These are phyloP conservation scores for Conticribra weissflogii DNA, from an alignment of 108 stramenopile species.

Conservation along the genomic window DNA sequence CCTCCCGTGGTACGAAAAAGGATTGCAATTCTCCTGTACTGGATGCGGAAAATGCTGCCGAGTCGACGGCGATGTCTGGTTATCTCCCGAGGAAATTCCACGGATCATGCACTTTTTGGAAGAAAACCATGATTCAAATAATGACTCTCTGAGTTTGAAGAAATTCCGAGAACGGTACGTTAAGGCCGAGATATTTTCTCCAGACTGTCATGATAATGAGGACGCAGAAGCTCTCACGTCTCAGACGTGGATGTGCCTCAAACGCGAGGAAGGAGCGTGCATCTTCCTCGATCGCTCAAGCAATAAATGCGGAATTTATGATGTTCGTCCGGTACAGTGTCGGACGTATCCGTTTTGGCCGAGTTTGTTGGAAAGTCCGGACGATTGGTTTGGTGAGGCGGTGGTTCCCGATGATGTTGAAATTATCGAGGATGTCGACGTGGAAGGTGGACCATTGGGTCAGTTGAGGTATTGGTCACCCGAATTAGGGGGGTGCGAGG, in stretches of 20 bases:
- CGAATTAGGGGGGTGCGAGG: constrained; percentile 66
- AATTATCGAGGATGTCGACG: constrained; percentile 19
- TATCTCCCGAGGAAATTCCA: constrained; percentile 55
- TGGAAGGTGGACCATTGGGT: neutral
- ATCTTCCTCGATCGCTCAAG: constrained; percentile 42
- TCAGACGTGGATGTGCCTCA: constrained; percentile 49
- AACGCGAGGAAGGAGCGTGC: constrained; percentile 37
- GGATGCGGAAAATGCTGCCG: constrained; percentile 71
- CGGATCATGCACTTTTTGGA: constrained; percentile 29
- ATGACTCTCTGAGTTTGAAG: neutral
- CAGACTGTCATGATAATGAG: constrained; percentile 4
- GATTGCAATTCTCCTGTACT: constrained; percentile 53
- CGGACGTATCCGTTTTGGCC: constrained; percentile 74
- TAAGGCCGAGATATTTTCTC: constrained; percentile 21
- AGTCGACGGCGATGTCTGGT: constrained; percentile 65
- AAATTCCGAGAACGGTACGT: constrained; percentile 25
- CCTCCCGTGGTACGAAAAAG: constrained; percentile 43
- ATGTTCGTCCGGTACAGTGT: constrained; percentile 59
- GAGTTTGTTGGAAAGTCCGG: constrained; percentile 38
- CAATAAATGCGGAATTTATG: constrained; percentile 59
- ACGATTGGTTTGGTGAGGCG: constrained; percentile 55
- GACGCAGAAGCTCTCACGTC: too few relatives aligned
- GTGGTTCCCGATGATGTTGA: constrained; percentile 41
- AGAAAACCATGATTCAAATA: constrained; percentile 4
- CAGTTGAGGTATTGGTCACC: constrained; percentile 58